Percentiles rank a stretch among this genome's conserved stretches.
These are phyloP conservation scores for Trichoderma oligosporum DNA, from an alignment of 2,329 filamentous ascomycete genomes.

Conservation along the genomic window DNA sequence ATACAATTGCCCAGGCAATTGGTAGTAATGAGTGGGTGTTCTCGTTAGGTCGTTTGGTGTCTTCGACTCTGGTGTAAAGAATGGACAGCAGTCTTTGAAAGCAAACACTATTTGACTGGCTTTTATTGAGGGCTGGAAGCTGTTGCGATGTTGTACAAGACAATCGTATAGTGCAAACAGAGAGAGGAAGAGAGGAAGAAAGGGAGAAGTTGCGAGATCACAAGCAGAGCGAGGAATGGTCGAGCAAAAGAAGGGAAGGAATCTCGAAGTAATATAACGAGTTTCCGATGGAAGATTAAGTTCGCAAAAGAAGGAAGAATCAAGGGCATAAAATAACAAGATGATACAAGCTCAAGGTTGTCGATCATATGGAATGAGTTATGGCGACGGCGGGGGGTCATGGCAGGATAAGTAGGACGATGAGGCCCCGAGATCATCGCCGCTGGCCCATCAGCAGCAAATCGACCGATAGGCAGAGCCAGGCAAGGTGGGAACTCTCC, in stretches of 20 bases:
- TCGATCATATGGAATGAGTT: conserved; percentile 45
- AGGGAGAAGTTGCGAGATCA: conserved; percentile 25
- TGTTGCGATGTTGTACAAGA: conserved; percentile 33
- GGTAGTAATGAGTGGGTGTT: conserved; percentile 20
- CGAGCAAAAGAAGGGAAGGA: conserved; percentile 44
- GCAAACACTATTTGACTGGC: conserved; percentile 31
- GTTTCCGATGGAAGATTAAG: conserved; percentile 37
- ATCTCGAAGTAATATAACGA: conserved; percentile 33
- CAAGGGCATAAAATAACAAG: conserved; percentile 44
- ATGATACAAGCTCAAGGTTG: conserved; percentile 44
- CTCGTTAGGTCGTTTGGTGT: conserved; percentile 22
- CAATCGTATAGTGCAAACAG: conserved; percentile 21
- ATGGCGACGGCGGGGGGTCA: conserved; percentile 42
- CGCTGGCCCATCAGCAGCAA: conserved; percentile 9
- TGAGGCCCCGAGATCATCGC: conserved; percentile 41
- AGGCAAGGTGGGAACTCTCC: conserved; percentile 21
- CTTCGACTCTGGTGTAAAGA: conserved; percentile 35
- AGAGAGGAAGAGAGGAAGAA: too few relatives aligned
- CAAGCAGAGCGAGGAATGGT: conserved; percentile 17
- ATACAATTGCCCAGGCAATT: conserved; percentile 19
- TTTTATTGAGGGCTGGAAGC: conserved; percentile 30
- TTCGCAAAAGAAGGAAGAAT: conserved; percentile 47
- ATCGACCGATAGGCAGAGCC: conserved; percentile 22
- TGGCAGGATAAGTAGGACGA: conserved; percentile 47
- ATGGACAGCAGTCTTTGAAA: conserved; percentile 42